These are phyloP conservation scores for Syncephalastrum sp. DNA, from an alignment of 371 early-diverging fungal genomes.

Conservation along the genomic window DNA sequence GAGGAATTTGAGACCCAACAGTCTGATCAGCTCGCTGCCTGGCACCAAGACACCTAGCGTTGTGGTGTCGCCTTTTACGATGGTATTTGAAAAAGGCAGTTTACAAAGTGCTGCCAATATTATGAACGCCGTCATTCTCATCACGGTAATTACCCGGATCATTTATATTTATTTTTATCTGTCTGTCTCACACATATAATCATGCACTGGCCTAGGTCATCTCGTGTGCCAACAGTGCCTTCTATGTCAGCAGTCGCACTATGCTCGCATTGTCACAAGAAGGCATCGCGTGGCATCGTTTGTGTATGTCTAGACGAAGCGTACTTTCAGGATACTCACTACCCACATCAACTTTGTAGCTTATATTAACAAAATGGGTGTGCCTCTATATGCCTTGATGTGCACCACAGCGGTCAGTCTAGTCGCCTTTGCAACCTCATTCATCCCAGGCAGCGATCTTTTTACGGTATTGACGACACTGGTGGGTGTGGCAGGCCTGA, in stretches of 20 bases:
- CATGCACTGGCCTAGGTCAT: constrained; percentile 27
- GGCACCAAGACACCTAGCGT: too few relatives aligned
- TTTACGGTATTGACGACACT: constrained; percentile 31
- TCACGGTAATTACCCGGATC: constrained; percentile 46
- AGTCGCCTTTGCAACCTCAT: constrained; percentile 51
- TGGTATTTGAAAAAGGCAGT: constrained; percentile 67
- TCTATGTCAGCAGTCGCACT: constrained; percentile 70
- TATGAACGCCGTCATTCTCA: constrained; percentile 76
- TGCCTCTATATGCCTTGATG: constrained; percentile 56
- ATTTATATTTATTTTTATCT: neutral
- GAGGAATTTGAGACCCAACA: too few relatives aligned
- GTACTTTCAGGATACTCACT: neutral
- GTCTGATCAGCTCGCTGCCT: too few relatives aligned
- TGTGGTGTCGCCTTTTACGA: constrained; percentile 63
- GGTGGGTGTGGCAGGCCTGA: constrained; percentile 36
- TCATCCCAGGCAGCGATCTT: constrained; percentile 43
- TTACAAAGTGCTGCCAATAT: constrained; percentile 59
- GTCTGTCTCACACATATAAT: neutral
- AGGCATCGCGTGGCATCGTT: constrained; percentile 59
- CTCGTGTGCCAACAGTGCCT: constrained; percentile 73
- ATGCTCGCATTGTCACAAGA: constrained; percentile 63
- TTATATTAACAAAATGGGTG: constrained; percentile 55
- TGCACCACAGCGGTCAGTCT: constrained; percentile 57
- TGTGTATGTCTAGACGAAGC: constrained; percentile 29
- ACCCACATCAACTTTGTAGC: constrained; percentile 10